A percentile compares a stretch with the other conserved stretches of the same genome.
Evolutionary conservation across 1,139 yeast genomes (phyloP).

Genomic region (Magnusiomyces clavatus): DNA sequence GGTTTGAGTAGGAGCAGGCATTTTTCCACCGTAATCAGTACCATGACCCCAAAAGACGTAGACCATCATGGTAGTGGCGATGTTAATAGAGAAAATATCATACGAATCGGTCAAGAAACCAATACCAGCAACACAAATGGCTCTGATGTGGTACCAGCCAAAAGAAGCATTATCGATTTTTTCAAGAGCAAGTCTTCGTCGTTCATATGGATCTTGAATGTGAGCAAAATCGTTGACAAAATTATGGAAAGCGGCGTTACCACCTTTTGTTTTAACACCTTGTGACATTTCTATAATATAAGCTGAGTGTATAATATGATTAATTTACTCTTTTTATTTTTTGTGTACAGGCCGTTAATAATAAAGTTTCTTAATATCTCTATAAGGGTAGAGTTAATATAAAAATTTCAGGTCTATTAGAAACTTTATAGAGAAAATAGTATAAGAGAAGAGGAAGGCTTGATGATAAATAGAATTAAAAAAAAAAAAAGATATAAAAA

Average conservation of each 20-base stretch:
- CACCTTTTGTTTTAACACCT: slow-evolving; percentile 48
- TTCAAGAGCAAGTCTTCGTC: slow-evolving; percentile 83
- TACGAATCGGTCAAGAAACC: slow-evolving; percentile 91
- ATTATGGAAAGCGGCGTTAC: slow-evolving; percentile 87
- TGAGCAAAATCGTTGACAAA: slow-evolving; percentile 76
- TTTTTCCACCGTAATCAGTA: slow-evolving; percentile 33
- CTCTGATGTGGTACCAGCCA: slow-evolving; percentile 84
- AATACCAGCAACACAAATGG: slow-evolving; percentile 86
- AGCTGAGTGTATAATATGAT: no score
- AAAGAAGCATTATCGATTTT: slow-evolving; percentile 79
- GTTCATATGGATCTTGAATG: slow-evolving; percentile 78
- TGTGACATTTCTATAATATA: not conserved
- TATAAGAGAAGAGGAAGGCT: not conserved
- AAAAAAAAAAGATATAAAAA: not conserved
- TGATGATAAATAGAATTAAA: not conserved
- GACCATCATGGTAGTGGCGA: slow-evolving; percentile 47
- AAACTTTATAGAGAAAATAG: no score
- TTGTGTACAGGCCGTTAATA: no score
- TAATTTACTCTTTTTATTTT: no score
- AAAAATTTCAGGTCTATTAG: no score
- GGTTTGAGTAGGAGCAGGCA: slow-evolving; percentile 63
- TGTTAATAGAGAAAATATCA: slow-evolving; percentile 82
- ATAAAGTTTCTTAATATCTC: no score
- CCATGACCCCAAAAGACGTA: slow-evolving; percentile 57
- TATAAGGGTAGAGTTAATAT: no score